phyloP scores from a whole-genome alignment of 371 early-diverging fungal species.

The Blakeslea trispora region DNA sequence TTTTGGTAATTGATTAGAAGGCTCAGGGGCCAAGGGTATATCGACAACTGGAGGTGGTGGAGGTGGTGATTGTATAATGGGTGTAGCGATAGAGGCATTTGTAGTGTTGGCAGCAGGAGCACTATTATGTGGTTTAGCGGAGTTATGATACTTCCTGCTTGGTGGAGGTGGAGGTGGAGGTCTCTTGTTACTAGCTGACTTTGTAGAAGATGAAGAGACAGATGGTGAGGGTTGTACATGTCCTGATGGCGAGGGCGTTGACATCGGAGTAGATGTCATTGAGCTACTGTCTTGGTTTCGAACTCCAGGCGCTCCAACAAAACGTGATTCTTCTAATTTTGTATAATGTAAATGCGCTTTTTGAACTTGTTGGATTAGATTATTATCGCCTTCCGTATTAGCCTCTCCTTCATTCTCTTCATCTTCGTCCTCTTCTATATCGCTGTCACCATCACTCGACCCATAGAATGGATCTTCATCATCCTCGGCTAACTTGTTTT shows the following conservation, averaged over 20 bases:
- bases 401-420: constrained; percentile 3
- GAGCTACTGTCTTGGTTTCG: constrained; percentile 12
- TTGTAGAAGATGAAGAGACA: constrained; percentile 11
- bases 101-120: too few species aligned
- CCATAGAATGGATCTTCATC: constrained; percentile 12
- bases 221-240: constrained; percentile 2
- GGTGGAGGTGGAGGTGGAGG: constrained; percentile 46
- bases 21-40: constrained; percentile 12
- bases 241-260: background rate
- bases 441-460: constrained; percentile 16
- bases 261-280: too few species aligned
- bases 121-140: constrained; percentile 24
- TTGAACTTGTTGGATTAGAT: constrained; percentile 26
- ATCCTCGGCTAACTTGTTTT: background rate
- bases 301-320: constrained; percentile 15
- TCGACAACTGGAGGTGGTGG: constrained; percentile 7
- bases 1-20: background rate
- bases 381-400: constrained; percentile 12
- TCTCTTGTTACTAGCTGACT: constrained; percentile 9
- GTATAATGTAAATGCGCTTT: constrained; percentile 29
- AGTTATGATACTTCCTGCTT: constrained; percentile 42
- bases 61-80: constrained; percentile 5
- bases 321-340: constrained; percentile 28
- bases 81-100: constrained; percentile 1
- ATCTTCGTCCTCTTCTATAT: constrained; percentile 13